Evolutionary conservation across 768 basidiomycete genomes (phyloP).

Genomic region (Hygrophoropsis aurantiaca): DNA sequence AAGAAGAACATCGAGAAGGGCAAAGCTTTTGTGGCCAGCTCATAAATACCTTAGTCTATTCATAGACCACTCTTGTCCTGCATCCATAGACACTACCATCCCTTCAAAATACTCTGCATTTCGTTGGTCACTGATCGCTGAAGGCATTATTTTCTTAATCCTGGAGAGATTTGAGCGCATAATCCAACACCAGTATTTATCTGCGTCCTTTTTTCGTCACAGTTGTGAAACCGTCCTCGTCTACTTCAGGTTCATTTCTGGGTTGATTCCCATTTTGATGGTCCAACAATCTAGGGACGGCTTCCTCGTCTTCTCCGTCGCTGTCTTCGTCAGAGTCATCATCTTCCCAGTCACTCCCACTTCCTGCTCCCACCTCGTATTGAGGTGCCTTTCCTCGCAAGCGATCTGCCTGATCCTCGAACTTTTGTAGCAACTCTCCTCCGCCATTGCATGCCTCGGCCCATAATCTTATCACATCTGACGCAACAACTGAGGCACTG

Average conservation of each 20-base stretch:
- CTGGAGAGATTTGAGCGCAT: not conserved
- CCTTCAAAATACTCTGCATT: no score
- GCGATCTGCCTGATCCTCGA: slow-evolving; percentile 64
- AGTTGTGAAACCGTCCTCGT: slow-evolving; percentile 90
- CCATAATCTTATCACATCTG: slow-evolving; percentile 73
- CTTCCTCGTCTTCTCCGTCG: slow-evolving; percentile 45
- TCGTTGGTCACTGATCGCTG: no score
- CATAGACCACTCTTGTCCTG: not conserved
- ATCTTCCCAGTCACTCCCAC: slow-evolving; percentile 45
- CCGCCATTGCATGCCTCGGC: slow-evolving; percentile 46
- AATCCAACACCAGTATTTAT: slow-evolving; percentile 16
- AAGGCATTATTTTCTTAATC: no score
- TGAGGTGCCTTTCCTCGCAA: slow-evolving; percentile 55
- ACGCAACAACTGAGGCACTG: slow-evolving; percentile 71
- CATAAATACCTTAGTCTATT: slow-evolving; percentile 18
- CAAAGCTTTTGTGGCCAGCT: slow-evolving; percentile 62
- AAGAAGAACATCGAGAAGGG: slow-evolving; percentile 99
- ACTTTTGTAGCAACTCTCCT: slow-evolving; percentile 50
- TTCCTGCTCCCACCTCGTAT: slow-evolving; percentile 40
- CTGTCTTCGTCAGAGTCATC: slow-evolving; percentile 38
- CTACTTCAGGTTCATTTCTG: slow-evolving; percentile 69
- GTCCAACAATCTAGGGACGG: slow-evolving; percentile 57
- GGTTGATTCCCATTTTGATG: slow-evolving; percentile 45
- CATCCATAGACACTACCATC: no score
- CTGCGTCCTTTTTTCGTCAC: slow-evolving; percentile 60